Conservation (phyloP, 2,329 filamentous ascomycete genomes). For the Colletotrichum phormii region DNA sequence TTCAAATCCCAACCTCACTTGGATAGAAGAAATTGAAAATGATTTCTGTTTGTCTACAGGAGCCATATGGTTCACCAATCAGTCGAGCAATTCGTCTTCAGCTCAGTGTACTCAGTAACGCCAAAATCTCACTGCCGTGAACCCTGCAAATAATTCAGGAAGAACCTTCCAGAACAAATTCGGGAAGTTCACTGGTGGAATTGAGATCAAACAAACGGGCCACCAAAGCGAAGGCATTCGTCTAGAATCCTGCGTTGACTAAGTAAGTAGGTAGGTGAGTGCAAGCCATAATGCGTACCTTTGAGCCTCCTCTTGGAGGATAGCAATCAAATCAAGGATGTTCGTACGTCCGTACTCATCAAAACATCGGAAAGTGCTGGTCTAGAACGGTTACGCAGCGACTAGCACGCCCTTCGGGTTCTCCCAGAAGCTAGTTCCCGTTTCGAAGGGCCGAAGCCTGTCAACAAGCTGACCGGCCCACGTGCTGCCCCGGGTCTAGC, state of each 20-base stretch:
- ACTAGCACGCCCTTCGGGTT: neutral
- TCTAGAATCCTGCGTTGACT: neutral
- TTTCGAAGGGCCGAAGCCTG: neutral
- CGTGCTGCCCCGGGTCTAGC: slow-evolving; percentile 13
- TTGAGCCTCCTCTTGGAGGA: neutral
- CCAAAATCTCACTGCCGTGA: neutral
- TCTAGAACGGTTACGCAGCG: neutral
- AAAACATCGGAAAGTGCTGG: neutral
- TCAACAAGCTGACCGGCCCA: neutral
- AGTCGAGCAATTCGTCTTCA: neutral
- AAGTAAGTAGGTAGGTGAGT: no score
- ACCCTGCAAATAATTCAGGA: neutral
- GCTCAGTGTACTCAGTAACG: neutral
- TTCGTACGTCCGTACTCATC: slow-evolving; percentile 10
- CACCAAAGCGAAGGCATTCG: neutral
- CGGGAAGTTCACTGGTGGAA: neutral
- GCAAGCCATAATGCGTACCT: neutral
- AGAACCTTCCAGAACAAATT: neutral
- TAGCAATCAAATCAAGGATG: neutral
- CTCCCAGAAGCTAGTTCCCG: neutral
- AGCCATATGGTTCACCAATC: no score
- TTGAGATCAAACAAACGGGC: neutral
- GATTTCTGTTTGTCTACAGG: no score
- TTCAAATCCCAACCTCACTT: no score
- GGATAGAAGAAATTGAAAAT: no score